Evolutionary conservation across 2,329 filamentous ascomycete species (phyloP).

Genomic region (Fusarium scirpi): DNA sequence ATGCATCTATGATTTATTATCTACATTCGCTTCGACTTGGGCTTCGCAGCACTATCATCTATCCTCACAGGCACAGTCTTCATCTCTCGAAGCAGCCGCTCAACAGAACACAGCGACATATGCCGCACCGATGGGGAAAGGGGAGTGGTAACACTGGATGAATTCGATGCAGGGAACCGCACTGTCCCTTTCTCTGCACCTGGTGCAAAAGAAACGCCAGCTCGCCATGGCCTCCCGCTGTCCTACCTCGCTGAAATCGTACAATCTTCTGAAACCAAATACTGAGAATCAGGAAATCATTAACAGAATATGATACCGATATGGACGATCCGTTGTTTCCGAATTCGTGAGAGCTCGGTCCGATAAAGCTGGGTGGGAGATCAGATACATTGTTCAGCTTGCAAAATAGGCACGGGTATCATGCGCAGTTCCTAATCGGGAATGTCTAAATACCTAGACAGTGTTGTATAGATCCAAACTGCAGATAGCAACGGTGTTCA

Average conservation of each 20-base stretch:
- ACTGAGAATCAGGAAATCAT: slow-evolving; percentile 28
- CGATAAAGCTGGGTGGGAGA: slow-evolving; percentile 35
- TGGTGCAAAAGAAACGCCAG: slow-evolving; percentile 43
- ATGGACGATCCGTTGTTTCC: slow-evolving; percentile 30
- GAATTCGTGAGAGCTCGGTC: slow-evolving; percentile 41
- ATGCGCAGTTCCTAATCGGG: slow-evolving; percentile 17
- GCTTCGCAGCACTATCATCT: neutral
- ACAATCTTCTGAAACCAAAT: slow-evolving; percentile 49
- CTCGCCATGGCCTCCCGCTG: slow-evolving; percentile 46
- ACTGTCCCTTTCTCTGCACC: slow-evolving; percentile 37
- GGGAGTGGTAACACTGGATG: slow-evolving; percentile 42
- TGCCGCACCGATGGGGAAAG: slow-evolving; percentile 34
- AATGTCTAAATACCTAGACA: slow-evolving; percentile 17
- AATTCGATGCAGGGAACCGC: slow-evolving; percentile 49
- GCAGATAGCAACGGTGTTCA: slow-evolving; percentile 37
- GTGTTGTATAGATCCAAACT: slow-evolving; percentile 20
- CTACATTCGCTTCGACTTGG: neutral
- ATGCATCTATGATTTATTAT: neutral
- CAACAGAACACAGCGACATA: slow-evolving; percentile 32
- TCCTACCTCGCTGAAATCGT: slow-evolving; percentile 45
- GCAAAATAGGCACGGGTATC: slow-evolving; percentile 26
- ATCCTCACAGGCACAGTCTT: neutral
- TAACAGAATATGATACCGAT: slow-evolving; percentile 14
- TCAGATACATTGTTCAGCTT: slow-evolving; percentile 33
- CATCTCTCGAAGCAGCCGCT: slow-evolving; percentile 14